Evolutionary conservation across 164 flowering plant species (phyloP), one percentile per base, ranked within the genome.

Genomic region (Euptelea pleiosperma): DNA sequence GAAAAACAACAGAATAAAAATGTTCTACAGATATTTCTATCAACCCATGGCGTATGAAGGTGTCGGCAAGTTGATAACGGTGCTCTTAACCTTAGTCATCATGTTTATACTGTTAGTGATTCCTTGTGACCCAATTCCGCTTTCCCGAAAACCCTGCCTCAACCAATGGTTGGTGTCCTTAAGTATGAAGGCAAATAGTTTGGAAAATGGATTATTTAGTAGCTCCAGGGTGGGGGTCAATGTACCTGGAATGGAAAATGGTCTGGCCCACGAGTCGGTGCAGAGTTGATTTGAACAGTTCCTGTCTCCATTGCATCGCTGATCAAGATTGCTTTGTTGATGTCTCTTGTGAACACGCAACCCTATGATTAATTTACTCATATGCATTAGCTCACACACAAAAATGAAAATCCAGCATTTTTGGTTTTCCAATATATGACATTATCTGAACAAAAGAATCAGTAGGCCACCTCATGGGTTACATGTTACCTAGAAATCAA

Each of bases 231-330:
- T n/a, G n/a, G n/a, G n/a, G n/a, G 40, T 3, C 15, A 28, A 51
- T 43, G 60, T 58, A 90, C 97, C 89, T 93, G 99, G 76, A 91
- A 94, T 21, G 99, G 99, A 61, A 94, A 94, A 75, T 94, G 99
- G 64, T 94, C 99, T 1, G 99, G 99, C 10, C 99, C 99, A 22
- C 99, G 89, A 68, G 99, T 97, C 0, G 99, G 99, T 8, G 99
- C 96, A 0, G 99, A 94, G 72, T 94, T 94, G 52, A 94, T 94
- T 74, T 91, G 99, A 61, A 94, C 89, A 0, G 97, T 91, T 35
- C 99, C 99, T 0, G 96, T 77, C 76, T 91, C 99, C 97, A 94
- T 91, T 8, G 99, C 96, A 63, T 94, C 99, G 26, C 97, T 82
- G 28, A 94, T 91, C 81, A 91, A 40, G 25, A 94, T 82, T 34